Conservation (phyloP, 192 early-diverging fungal genomes). For the Thamnidium elegans region DNA sequence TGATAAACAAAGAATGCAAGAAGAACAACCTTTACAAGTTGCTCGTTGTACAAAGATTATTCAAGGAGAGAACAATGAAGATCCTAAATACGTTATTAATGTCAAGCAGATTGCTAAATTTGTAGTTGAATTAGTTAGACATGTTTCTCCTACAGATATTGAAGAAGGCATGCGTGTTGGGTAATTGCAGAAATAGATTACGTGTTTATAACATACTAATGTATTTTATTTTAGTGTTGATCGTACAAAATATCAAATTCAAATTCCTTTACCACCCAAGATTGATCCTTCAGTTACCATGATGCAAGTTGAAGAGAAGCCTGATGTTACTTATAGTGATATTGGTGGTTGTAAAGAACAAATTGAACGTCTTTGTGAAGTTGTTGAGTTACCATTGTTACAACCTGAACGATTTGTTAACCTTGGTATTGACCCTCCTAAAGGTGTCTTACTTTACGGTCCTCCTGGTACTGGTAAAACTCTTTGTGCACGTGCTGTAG, state of each 20-base stretch:
- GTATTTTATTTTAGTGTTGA: conserved; percentile 68
- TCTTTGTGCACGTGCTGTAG: conserved; percentile 95
- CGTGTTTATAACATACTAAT: neutral
- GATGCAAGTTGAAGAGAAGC: conserved; percentile 99
- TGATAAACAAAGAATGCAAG: conserved; percentile 95
- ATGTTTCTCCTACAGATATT: conserved; percentile 98
- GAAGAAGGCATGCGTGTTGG: conserved; percentile 99
- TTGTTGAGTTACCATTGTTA: conserved; percentile 95
- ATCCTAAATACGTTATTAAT: conserved; percentile 97
- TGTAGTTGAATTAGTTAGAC: conserved; percentile 94
- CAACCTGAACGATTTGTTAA: conserved; percentile 96
- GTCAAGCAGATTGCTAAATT: conserved; percentile 99
- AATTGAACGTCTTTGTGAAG: conserved; percentile 98
- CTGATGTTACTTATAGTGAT: conserved; percentile 99
- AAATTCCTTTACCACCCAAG: conserved; percentile 97
- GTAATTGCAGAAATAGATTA: conserved; percentile 39
- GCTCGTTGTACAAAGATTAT: conserved; percentile 99
- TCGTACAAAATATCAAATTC: conserved; percentile 98
- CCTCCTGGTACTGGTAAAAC: conserved; percentile 98
- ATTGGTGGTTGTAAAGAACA: conserved; percentile 99
- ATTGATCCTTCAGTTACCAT: conserved; percentile 98
- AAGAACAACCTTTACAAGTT: conserved; percentile 94
- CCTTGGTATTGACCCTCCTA: conserved; percentile 98
- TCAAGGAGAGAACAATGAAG: conserved; percentile 82
- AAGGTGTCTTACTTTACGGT: conserved; percentile 97